Conservation (phyloP, 257 asterid species). For the Vinca minor region DNA sequence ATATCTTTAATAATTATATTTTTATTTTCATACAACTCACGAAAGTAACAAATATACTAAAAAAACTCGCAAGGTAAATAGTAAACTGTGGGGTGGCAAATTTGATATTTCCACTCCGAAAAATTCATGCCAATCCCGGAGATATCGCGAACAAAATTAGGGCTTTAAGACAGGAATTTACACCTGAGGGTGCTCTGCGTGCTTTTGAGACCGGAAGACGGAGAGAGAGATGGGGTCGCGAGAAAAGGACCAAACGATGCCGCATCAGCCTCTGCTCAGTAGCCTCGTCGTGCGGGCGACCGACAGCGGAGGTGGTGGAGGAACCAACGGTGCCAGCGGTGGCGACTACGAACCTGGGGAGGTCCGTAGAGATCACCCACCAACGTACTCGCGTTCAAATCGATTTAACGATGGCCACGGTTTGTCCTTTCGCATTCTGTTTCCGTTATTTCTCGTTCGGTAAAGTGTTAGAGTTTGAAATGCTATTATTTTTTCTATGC, state of each 20-base stretch:
- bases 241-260: slow-evolving; percentile 50
- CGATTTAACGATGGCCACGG: slow-evolving; percentile 53
- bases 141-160: background rate
- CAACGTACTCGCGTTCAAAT: slow-evolving; percentile 56
- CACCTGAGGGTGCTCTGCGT: background rate
- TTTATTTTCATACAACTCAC: too few species aligned
- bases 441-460: background rate
- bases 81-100: background rate
- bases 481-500: background rate
- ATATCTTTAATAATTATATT: too few species aligned
- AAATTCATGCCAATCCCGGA: background rate
- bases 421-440: slow-evolving; percentile 20
- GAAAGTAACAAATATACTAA: too few species aligned
- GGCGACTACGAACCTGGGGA: slow-evolving; percentile 94
- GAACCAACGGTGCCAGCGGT: slow-evolving; percentile 29
- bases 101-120: background rate
- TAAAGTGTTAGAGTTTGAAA: background rate
- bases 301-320: slow-evolving; percentile 39
- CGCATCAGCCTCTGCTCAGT: slow-evolving; percentile 58
- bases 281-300: slow-evolving; percentile 79
- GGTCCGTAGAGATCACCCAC: slow-evolving; percentile 72
- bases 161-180: background rate
- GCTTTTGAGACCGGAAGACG: background rate
- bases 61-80: background rate
- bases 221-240: slow-evolving; percentile 55